Evolutionary conservation across 192 early-diverging fungal genomes (phyloP).

Genomic region (Coemansia sp.): DNA sequence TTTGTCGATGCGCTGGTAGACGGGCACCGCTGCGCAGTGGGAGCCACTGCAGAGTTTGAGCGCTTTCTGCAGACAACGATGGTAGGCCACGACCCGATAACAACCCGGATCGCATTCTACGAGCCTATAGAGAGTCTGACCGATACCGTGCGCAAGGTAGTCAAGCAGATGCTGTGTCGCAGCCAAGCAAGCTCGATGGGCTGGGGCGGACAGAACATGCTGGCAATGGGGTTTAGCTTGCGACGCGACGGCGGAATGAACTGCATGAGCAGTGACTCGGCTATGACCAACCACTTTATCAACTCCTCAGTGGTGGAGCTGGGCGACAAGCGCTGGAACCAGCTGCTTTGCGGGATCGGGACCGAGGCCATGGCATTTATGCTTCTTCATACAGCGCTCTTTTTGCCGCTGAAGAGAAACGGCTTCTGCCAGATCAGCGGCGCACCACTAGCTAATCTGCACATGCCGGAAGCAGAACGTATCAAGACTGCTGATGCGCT

Average conservation of each 20-base stretch:
- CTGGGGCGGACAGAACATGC: conserved; percentile 19
- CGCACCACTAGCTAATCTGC: conserved; percentile 12
- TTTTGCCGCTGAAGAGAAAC: conserved; percentile 30
- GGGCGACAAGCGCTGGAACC: conserved; percentile 20
- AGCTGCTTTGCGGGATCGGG: conserved; percentile 28
- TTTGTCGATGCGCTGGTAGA: conserved; percentile 39
- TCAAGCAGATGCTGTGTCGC: conserved; percentile 22
- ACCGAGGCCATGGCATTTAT: conserved; percentile 30
- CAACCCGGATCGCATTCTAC: conserved; percentile 2
- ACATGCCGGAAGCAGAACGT: conserved; percentile 3
- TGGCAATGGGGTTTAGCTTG: conserved; percentile 31
- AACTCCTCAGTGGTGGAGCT: conserved; percentile 47
- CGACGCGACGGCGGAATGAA: conserved; percentile 24
- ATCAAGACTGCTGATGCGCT: conserved; percentile 10
- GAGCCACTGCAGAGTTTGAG: conserved; percentile 12
- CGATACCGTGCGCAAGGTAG: conserved; percentile 28
- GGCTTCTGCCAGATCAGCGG: conserved; percentile 44
- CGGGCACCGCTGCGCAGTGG: conserved; percentile 11
- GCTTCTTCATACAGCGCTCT: conserved; percentile 32
- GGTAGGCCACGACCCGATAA: conserved; percentile 29
- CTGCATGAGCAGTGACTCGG: conserved; percentile 22
- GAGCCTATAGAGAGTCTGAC: conserved; percentile 34
- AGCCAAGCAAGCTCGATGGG: background rate
- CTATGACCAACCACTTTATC: conserved; percentile 24
- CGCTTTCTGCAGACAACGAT: conserved; percentile 33